A percentile compares a stretch with the other conserved stretches of the same genome.
Conservation (phyloP, 208 protist genomes). For the Lotmaria passim region DNA sequence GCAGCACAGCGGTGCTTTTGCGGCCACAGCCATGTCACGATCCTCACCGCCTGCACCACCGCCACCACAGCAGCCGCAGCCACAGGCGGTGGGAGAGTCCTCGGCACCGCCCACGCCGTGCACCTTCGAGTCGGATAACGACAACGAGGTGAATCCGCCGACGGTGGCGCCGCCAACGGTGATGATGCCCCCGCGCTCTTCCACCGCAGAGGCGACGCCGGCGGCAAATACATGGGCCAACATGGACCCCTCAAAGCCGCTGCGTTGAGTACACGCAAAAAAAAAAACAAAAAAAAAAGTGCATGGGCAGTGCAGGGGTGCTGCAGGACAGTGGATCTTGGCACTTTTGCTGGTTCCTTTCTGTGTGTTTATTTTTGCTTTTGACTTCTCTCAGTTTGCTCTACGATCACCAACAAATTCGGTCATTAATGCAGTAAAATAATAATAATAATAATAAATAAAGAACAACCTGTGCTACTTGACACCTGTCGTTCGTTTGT, state of each 20-base stretch:
- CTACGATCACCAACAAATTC: no score
- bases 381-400: no score
- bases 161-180: conserved; percentile 17
- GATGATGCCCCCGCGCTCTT: background rate
- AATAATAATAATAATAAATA: no score
- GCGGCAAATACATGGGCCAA: background rate
- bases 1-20: background rate
- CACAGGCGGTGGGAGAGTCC: conserved; percentile 6
- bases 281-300: background rate
- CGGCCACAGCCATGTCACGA: conserved; percentile 1
- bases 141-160: conserved; percentile 20
- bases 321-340: no score
- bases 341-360: background rate
- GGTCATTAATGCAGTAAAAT: no score
- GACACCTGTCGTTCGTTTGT: no score
- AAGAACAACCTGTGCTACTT: no score
- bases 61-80: background rate
- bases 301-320: no score
- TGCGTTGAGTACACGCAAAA: background rate
- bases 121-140: conserved; percentile 12
- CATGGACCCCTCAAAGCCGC: conserved; percentile 11
- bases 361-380: background rate
- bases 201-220: background rate
- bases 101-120: conserved; percentile 23
- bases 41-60: background rate